Conservation (phyloP, 1,284 basidiomycete genomes). For the Inonotus obliquus region DNA sequence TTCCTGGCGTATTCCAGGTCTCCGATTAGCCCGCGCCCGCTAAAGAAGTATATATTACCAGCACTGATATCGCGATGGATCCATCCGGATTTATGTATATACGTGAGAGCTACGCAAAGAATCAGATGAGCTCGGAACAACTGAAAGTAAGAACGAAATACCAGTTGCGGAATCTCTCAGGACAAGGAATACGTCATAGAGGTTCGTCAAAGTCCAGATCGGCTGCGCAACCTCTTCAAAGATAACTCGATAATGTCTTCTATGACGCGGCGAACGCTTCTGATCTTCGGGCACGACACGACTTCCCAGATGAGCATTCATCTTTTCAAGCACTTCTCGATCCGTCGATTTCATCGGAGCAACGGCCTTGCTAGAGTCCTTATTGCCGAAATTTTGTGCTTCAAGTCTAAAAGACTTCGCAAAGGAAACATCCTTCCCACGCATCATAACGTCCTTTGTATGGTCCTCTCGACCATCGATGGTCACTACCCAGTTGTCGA, state of each 20-base stretch:
- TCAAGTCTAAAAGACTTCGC: neutral
- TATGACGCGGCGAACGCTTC: neutral
- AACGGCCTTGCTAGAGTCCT: neutral
- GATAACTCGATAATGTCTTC: neutral
- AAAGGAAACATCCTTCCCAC: neutral
- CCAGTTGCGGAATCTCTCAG: neutral
- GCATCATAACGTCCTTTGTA: slow-evolving; percentile 6
- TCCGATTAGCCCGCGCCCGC: neutral
- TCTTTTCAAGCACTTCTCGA: neutral
- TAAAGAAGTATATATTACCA: neutral
- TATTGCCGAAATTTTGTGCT: neutral
- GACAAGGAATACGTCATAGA: neutral
- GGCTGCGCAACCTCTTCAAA: too few species aligned
- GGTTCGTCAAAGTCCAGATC: neutral
- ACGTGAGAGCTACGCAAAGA: neutral
- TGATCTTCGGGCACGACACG: neutral
- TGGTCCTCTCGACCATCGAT: slow-evolving; percentile 3
- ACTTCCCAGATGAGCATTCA: neutral
- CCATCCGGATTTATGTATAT: neutral
- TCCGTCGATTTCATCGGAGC: neutral
- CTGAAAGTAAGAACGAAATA: neutral
- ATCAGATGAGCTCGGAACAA: neutral
- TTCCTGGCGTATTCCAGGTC: neutral
- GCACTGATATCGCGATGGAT: neutral
- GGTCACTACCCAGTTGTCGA: neutral